These are phyloP conservation scores for Leishmania tropica DNA, from an alignment of 208 protist genomes.

Conservation along the genomic window DNA sequence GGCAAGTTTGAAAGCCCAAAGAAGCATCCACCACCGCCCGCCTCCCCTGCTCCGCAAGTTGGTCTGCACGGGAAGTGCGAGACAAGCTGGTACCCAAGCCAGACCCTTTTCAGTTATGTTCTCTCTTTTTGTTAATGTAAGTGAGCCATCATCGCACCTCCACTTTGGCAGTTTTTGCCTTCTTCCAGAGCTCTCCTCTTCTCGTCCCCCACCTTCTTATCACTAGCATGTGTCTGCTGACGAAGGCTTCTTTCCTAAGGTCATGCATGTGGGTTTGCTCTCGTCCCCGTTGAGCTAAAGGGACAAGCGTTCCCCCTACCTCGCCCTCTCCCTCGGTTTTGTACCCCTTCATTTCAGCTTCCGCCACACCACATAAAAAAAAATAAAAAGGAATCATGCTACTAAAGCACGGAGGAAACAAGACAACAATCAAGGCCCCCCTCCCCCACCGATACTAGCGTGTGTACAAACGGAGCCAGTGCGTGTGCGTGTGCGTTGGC, in stretches of 20 bases:
- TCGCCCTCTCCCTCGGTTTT: too few relatives aligned
- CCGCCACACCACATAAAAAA: too few relatives aligned
- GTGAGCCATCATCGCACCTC: not conserved
- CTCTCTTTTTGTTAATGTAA: not conserved
- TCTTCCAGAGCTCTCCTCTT: not conserved
- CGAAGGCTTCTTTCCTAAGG: not conserved
- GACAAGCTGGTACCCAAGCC: not conserved
- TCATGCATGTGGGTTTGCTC: not conserved
- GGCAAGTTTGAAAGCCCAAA: not conserved
- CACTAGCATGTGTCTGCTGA: not conserved
- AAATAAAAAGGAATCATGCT: too few relatives aligned
- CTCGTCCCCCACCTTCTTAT: not conserved
- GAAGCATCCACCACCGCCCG: not conserved
- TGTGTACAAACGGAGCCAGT: too few relatives aligned
- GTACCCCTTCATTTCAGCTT: too few relatives aligned
- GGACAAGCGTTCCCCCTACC: not conserved
- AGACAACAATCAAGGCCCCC: too few relatives aligned
- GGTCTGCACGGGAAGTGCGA: not conserved
- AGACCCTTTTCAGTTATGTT: not conserved
- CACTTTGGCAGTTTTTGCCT: not conserved
- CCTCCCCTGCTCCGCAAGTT: not conserved
- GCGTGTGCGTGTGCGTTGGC: too few relatives aligned
- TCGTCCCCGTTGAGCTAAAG: not conserved
- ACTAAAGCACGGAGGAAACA: too few relatives aligned
- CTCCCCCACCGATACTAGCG: too few relatives aligned